Evolutionary conservation across 306 rosid genomes (phyloP), one percentile per base, ranked within the genome.

Genomic region (Rubus idaeus): DNA sequence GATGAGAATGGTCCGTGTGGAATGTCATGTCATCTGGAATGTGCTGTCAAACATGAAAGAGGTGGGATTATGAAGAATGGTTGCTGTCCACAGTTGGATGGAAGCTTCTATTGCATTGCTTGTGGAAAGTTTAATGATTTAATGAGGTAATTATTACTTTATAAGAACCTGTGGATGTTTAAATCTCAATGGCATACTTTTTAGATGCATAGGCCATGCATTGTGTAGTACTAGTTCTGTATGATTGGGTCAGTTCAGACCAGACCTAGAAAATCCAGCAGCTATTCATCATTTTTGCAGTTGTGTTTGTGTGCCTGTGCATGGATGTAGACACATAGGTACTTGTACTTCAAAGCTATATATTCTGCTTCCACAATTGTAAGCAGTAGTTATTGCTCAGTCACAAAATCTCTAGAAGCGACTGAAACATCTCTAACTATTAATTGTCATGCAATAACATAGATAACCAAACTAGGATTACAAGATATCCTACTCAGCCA

Each of bases 21-120:
- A 82, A 81, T 90, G 83, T 91, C 98, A 13, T 91, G 96, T 82
- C 98, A 94, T 90, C 82, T 94, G 82, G 97, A 91, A 86, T 94
- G 98, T 85, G 96, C 98, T 77, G 41, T 91, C 84, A 90, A 77
- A 77, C 83, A 86, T 81, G 87, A 86, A 83, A 82, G 81, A 80
- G 75, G 91, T 71, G 90, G 91, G 74, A 85, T 90, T 81, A 65
- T 83, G 86, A 89, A 91, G 90, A 86, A 77, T 68, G 78, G 77
- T 70, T 64, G 71, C 73, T 60, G 73, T 73, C 63, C 46, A 58
- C 85, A 81, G 84, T 85, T 94, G 81, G 98, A 94, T 49, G 96
- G 98, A 79, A 77, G 85, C 82, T 91, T 87, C 85, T 83, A 80
- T 79, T 94, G 97, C 65, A 83, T 91, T 78, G 88, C 89, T 56